Evolutionary conservation across 768 basidiomycete genomes (phyloP).

Genomic region (Cyclocybe aegerita): DNA sequence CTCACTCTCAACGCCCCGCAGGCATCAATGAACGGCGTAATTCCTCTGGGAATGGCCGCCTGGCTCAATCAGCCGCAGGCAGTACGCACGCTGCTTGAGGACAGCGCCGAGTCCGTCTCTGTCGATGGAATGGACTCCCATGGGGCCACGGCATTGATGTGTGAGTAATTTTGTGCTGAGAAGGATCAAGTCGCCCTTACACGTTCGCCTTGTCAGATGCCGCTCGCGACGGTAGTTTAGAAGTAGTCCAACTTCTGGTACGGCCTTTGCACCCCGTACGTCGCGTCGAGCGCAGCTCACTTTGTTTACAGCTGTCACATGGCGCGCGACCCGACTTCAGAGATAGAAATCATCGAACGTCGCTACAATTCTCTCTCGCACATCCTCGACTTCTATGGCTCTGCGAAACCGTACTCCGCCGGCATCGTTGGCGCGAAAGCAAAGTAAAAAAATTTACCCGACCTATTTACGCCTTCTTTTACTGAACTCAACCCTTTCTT

Average conservation of each 20-base stretch:
- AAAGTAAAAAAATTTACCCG: slow-evolving; percentile 41
- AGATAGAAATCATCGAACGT: slow-evolving; percentile 70
- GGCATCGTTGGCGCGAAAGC: slow-evolving; percentile 58
- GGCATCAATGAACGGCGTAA: slow-evolving; percentile 66
- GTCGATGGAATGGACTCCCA: slow-evolving; percentile 75
- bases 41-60: slow-evolving; percentile 75
- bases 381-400: slow-evolving; percentile 68
- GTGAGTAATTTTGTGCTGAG: slow-evolving; percentile 42
- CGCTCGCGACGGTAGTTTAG: slow-evolving; percentile 66
- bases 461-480: slow-evolving; percentile 7
- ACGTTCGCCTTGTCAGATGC: slow-evolving; percentile 52
- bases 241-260: slow-evolving; percentile 69
- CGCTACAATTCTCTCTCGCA: slow-evolving; percentile 64
- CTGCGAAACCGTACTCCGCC: slow-evolving; percentile 66
- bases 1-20: slow-evolving; percentile 76
- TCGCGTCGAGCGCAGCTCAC: slow-evolving; percentile 1
- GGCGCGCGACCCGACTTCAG: slow-evolving; percentile 74
- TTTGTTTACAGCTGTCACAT: slow-evolving; percentile 51
- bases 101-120: slow-evolving; percentile 57
- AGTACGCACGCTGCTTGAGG: slow-evolving; percentile 66
- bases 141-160: slow-evolving; percentile 83
- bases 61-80: slow-evolving; percentile 68
- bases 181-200: slow-evolving; percentile 17
- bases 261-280: slow-evolving; percentile 20
- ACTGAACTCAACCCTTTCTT: slow-evolving; percentile 11